Evolutionary conservation across 345 rosid genomes (phyloP), one percentile per base, ranked within the genome.

Genomic region (Lumnitzera littorea): DNA sequence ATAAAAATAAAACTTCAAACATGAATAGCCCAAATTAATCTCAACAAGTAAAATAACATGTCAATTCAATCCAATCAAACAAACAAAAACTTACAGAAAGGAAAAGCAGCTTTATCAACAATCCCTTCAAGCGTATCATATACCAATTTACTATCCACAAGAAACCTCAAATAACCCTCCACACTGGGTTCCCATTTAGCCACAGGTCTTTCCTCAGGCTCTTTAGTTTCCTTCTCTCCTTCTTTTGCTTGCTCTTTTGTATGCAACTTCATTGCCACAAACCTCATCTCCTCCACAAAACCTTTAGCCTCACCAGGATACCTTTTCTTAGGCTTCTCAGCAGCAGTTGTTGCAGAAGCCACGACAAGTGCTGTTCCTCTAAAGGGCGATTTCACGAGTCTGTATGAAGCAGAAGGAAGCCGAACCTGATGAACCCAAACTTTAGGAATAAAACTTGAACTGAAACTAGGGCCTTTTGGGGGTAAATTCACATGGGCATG

Each of bases 261-360:
- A 56, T 94, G 97, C 65, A 87, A 69, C 63, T 73, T 90, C 99
- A 94, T 94, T 10, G 99, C 99, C 67, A 87, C 91, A 64, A 87
- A 94, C 72, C 97, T 90, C 99, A 94, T 90, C 89, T 94, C 99
- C 79, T 94, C 99, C 66, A 94, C 96, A 67, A 94, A 89, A 46
- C 97, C 99, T 62, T 94, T 90, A 0, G 94, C 82, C 84, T 90
- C 95, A 2, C 96, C 95, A 0, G 97, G 96, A 57, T 85, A 87
- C 52, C 96, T 76, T 76, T 73, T 82, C 52, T 63, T 77, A 36
- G 75, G 79, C 90, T 81, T 89, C 87, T 86, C 96, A 0, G 86
- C 79, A 50, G 90, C 76, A 11, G 88, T 76, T 8, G 43, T 36
- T 36, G 43, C 43, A 7, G 43, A 36, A 36, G 91, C 83, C 12